A percentile compares a stretch with the other conserved stretches of the same genome.
These are phyloP conservation scores for Cryptococcus hybrid DNA, from an alignment of 1,284 basidiomycete species.

Conservation along the genomic window DNA sequence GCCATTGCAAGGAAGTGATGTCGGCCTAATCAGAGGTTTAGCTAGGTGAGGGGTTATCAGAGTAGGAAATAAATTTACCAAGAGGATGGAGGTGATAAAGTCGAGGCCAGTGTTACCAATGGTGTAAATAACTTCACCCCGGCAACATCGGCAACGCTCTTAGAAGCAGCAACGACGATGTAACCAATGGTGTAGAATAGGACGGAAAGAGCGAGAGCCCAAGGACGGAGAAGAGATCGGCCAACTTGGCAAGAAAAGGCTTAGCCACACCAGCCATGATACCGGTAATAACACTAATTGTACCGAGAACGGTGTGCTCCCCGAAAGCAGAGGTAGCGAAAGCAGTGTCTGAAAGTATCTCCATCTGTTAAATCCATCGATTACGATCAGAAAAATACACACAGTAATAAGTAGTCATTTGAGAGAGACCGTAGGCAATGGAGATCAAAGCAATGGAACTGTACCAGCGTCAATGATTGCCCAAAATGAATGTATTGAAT, in stretches of 20 bases:
- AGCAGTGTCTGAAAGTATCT: conserved; percentile 14
- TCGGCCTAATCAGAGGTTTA: conserved; percentile 56
- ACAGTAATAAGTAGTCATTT: conserved; percentile 28
- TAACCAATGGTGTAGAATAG: conserved; percentile 42
- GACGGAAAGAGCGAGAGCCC: conserved; percentile 22
- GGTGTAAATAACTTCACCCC: conserved; percentile 43
- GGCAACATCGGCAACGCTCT: conserved; percentile 33
- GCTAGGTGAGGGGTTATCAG: conserved; percentile 17
- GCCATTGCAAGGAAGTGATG: conserved; percentile 72
- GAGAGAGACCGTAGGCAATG: conserved; percentile 27
- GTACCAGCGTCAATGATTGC: background rate
- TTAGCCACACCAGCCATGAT: conserved; percentile 43
- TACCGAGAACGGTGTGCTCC: conserved; percentile 42
- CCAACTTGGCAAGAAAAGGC: conserved; percentile 43
- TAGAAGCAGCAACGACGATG: conserved; percentile 33
- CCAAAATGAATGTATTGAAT: background rate
- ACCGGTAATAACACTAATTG: conserved; percentile 38
- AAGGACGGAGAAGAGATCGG: conserved; percentile 34
- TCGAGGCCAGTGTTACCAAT: background rate
- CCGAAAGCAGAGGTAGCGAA: conserved; percentile 45
- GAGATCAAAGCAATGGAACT: conserved; percentile 31
- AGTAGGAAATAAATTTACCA: background rate
- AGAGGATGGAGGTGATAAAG: background rate
- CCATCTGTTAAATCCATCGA: background rate
- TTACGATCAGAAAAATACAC: conserved; percentile 19